These are phyloP conservation scores for Trichopus zeylanicus DNA, from an alignment of 116 monocot species.

Conservation along the genomic window DNA sequence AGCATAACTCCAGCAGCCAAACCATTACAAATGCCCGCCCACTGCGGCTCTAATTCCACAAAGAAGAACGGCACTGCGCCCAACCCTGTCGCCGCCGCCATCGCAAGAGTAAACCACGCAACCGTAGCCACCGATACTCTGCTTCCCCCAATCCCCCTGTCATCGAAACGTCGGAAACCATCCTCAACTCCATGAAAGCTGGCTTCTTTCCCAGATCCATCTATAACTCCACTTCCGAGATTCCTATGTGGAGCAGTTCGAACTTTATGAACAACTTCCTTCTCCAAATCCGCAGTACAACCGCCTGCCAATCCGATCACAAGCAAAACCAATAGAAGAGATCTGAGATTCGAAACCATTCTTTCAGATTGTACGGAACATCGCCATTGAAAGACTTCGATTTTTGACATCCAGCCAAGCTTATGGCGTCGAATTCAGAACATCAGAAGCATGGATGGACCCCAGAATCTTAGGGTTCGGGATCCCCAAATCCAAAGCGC, in stretches of 20 bases:
- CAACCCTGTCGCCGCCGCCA: conserved; percentile 95
- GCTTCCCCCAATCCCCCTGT: conserved; percentile 26
- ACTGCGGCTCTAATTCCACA: conserved; percentile 83
- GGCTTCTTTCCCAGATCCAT: conserved; percentile 45
- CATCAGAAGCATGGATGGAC: no score
- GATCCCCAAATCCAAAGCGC: no score
- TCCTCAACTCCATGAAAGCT: conserved; percentile 21
- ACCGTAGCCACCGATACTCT: conserved; percentile 72
- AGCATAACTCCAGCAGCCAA: conserved; percentile 96
- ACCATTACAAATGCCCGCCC: conserved; percentile 97
- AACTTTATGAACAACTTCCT: neutral
- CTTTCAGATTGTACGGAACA: no score
- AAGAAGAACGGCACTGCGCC: conserved; percentile 97
- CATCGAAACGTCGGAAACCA: conserved; percentile 23
- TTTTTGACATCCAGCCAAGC: no score
- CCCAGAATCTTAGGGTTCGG: no score
- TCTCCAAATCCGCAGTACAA: conserved; percentile 2
- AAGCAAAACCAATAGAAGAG: neutral
- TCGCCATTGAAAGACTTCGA: no score
- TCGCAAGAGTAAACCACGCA: conserved; percentile 84
- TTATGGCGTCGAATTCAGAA: no score
- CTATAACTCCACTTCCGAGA: conserved; percentile 30
- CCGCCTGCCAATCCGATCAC: neutral
- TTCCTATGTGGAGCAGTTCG: conserved; percentile 46
- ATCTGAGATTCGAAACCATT: neutral